Base-by-base conservation (phyloP, 768 basidiomycete species). In the Lactarius evosmus region DNA sequence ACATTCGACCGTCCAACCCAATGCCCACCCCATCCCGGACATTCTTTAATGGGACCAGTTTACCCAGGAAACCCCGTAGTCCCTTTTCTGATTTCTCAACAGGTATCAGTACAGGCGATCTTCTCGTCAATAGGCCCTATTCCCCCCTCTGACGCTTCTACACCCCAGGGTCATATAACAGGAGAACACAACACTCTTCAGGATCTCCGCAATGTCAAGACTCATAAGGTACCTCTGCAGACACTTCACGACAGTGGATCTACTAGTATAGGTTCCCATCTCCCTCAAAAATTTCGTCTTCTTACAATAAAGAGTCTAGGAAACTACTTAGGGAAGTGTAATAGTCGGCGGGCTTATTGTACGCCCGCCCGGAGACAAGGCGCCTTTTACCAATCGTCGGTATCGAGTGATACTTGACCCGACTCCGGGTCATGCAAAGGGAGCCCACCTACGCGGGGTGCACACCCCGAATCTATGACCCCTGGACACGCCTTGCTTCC, bases 351-450 rank as follows among this genome's bases (percentile, higher is more conserved):
- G 72, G n/a, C 60, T 66, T 19, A 61, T 66, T 38, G 69, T 73
- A 5, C 82, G 84, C 16, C 86, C 87, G 2, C 77, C 91, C 9
- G 79, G 79, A 29, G 89, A 91, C 75, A 91, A 88, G 74, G 91
- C 89, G 1, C 89, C 89, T 1, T 86, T 87, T 68, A 83, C 85
- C 3, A 91, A 91, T 71, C 85, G 88, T 64, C 75, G 76, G 58
- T 78, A 74, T 27, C 78, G 76, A 3, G 58, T 62, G 11, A 14
- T 57, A 29, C 41, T 51, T 6, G 62, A 40, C 12, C 51, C 61
- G 66, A 77, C 56, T 62, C 76, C 49, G 65, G 76, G 62, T 58
- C 71, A 71, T 27, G 61, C 69, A 7, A 68, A 67, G 27, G 61
- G 80, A 75, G 77, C 71, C 69, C 78, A 58, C 19, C 76, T 68